Evolutionary conservation across 2,329 filamentous ascomycete species (phyloP).

Genomic region (Colletotrichum gigasporum): DNA sequence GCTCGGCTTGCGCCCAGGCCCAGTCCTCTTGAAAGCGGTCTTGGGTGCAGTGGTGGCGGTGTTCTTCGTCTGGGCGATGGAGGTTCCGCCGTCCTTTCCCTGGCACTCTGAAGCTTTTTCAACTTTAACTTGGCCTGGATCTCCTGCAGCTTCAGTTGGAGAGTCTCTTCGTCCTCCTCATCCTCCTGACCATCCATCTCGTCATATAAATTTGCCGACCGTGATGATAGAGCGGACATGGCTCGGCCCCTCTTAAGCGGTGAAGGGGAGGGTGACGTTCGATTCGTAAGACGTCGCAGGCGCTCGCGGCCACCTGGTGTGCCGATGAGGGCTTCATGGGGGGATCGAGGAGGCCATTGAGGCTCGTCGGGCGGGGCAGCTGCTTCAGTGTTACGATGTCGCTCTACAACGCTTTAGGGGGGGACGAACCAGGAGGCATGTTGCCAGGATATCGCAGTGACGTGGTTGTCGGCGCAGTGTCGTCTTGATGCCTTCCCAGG

Average conservation of each 20-base stretch:
- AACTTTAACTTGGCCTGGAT: constrained; percentile 89
- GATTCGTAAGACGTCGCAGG: constrained; percentile 73
- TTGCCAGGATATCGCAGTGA: constrained; percentile 6
- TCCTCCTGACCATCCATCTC: constrained; percentile 58
- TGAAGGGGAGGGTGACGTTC: constrained; percentile 74
- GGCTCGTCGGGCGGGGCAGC: constrained; percentile 47
- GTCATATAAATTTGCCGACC: constrained; percentile 32
- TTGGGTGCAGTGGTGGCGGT: constrained; percentile 23
- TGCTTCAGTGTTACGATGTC: constrained; percentile 28
- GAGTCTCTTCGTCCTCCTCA: constrained; percentile 88
- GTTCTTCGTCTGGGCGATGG: constrained; percentile 27
- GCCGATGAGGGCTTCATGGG: constrained; percentile 69
- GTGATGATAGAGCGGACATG: constrained; percentile 38
- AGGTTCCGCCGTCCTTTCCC: constrained; percentile 45
- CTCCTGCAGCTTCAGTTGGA: constrained; percentile 85
- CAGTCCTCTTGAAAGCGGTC: constrained; percentile 36
- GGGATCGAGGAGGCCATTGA: constrained; percentile 75
- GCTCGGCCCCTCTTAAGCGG: constrained; percentile 62
- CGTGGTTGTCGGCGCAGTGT: not conserved
- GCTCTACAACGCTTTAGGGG: not conserved
- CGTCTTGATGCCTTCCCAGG: constrained; percentile 1
- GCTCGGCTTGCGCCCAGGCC: constrained; percentile 35
- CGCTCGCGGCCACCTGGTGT: constrained; percentile 83
- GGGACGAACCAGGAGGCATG: constrained; percentile 34
- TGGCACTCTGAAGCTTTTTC: constrained; percentile 82